These are phyloP conservation scores for Discostella stelligeroides DNA, from an alignment of 108 stramenopile genomes.

Conservation along the genomic window DNA sequence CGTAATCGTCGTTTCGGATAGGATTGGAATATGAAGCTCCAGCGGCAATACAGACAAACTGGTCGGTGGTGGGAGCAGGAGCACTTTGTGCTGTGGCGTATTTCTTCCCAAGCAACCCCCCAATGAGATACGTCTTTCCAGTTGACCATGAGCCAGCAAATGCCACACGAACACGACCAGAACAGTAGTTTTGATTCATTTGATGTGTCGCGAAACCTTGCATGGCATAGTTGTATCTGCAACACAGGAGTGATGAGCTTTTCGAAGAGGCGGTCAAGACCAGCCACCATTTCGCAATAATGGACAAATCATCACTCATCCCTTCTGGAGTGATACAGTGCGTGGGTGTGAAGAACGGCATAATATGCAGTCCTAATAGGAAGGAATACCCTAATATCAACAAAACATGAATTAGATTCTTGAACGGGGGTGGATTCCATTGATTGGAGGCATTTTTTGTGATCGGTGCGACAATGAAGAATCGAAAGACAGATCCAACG, in stretches of 20 bases:
- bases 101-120: constrained; percentile 39
- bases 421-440: constrained; percentile 51
- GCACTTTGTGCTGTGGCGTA: constrained; percentile 48
- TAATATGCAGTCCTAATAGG: constrained; percentile 37
- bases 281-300: constrained; percentile 24
- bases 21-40: constrained; percentile 47
- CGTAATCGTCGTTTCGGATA: constrained; percentile 45
- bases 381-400: constrained; percentile 31
- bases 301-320: constrained; percentile 14
- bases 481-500: constrained; percentile 42
- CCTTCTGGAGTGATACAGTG: constrained; percentile 22
- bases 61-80: constrained; percentile 47
- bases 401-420: constrained; percentile 39
- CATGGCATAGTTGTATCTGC: constrained; percentile 54
- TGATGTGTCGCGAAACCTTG: constrained; percentile 26
- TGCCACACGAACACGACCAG: constrained; percentile 41
- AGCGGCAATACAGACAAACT: constrained; percentile 44
- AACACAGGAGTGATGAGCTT: constrained; percentile 28
- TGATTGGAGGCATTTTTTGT: constrained; percentile 49
- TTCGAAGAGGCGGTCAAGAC: constrained; percentile 5
- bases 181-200: constrained; percentile 43
- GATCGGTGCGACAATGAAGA: constrained; percentile 36
- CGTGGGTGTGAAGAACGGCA: constrained; percentile 45
- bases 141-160: constrained; percentile 50
- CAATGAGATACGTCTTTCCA: constrained; percentile 46